Base-by-base conservation (phyloP, 2,329 filamentous ascomycete species). In the Tolypocladium guangdongense region DNA sequence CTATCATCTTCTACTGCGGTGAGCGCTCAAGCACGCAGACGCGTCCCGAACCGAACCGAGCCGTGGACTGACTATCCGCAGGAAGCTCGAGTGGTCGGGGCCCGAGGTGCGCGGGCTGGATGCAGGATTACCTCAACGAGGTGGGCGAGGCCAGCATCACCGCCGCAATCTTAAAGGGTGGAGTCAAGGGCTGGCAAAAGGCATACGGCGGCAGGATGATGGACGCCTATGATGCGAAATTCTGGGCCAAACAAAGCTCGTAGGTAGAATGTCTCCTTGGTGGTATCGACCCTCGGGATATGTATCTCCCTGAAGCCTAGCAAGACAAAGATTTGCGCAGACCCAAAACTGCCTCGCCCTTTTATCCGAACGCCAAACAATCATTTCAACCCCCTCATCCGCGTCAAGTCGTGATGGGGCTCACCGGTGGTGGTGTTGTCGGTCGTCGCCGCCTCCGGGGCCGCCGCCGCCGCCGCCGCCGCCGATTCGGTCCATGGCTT, bases 401-500 rank as follows among this genome's bases (percentile, higher is more conserved):
- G 12, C 27, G 20, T 49, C 46, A 33, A 53, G 47, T 46, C 45
- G n/a, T 54, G 24, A 55, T 55, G 54, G 41, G 49, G 49, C 52
- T 51, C 60, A 58, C 62, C 67, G 55, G 54, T 65, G 55, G 54
- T 68, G 67, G 54, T 69, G 63, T 63, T 68, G 69, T 60, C 71
- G 71, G 59, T 84, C 79, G 63, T 82, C 79, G 55, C 81, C 80
- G 14, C 35, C 35, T 30, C 30, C 30, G n/a, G n/a, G n/a, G 16
- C 41, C 41, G 16, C 41, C 41, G 1, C 43, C 43, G 43, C 43
- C 43, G 8, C 43, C 43, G 27, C 43, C 43, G 6, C 43, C 43
- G 57, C 81, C 82, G 60, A 88, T 86, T 64, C 84, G 76, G 67
- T 84, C 81, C 54, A 88, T 71, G 11, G 84, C 89, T 74, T 99